A percentile compares a stretch with the other conserved stretches of the same genome.
These are phyloP conservation scores for Gnetum montanum DNA, from an alignment of 75 land plant genomes.

Conservation along the genomic window DNA sequence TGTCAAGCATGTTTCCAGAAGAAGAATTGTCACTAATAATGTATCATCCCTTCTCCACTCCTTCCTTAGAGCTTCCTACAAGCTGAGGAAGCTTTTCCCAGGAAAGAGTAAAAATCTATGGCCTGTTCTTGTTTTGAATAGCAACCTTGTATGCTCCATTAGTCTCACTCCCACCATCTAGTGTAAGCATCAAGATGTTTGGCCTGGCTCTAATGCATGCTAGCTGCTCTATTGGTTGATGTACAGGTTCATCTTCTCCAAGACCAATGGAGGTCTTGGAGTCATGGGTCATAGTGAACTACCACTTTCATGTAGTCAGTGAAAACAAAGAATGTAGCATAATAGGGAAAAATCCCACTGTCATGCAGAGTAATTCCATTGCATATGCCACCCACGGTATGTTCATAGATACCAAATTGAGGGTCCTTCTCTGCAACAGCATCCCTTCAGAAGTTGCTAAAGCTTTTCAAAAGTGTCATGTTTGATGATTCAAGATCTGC, in stretches of 20 bases:
- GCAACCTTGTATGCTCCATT: conserved; percentile 81
- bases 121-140: conserved; percentile 44
- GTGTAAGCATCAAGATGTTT: conserved; percentile 61
- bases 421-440: conserved; percentile 56
- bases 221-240: conserved; percentile 85
- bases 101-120: conserved; percentile 66
- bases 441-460: conserved; percentile 45
- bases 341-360: conserved; percentile 69
- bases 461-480: too few relatives aligned
- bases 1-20: conserved; percentile 47
- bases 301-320: conserved; percentile 82
- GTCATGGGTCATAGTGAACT: conserved; percentile 86
- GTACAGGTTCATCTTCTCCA: conserved; percentile 88
- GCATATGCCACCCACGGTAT: conserved; percentile 73
- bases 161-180: conserved; percentile 82
- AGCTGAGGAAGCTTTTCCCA: conserved; percentile 73
- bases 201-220: conserved; percentile 82
- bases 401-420: conserved; percentile 66
- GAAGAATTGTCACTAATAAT: conserved; percentile 49
- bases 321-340: conserved; percentile 85
- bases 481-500: too few relatives aligned
- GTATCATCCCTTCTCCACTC: conserved; percentile 67
- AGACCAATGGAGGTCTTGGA: conserved; percentile 89
- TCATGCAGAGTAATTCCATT: conserved; percentile 68
- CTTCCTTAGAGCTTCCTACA: conserved; percentile 61